A percentile compares a stretch with the other conserved stretches of the same genome.
Conservation (phyloP, 2,329 filamentous ascomycete genomes). For the Zymoseptoria crescenta region DNA sequence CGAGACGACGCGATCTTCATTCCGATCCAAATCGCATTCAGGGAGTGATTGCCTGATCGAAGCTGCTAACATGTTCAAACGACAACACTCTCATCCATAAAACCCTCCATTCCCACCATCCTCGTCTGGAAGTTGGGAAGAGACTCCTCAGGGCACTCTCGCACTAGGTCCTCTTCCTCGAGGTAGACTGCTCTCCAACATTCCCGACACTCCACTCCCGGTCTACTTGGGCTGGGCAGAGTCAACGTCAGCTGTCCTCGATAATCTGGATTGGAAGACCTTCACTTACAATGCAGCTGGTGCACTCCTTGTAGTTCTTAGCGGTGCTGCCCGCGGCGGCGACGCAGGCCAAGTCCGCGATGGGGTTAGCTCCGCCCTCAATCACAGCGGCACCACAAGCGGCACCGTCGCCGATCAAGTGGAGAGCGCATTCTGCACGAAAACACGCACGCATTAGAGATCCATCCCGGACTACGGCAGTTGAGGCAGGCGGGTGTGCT, state of each 20-base stretch:
- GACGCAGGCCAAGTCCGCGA: background rate
- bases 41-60: too few relatives aligned
- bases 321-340: background rate
- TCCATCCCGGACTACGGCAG: background rate
- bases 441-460: too few relatives aligned
- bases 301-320: background rate
- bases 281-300: background rate
- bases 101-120: too few relatives aligned
- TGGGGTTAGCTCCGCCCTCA: background rate
- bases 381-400: background rate
- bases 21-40: too few relatives aligned
- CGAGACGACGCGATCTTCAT: too few relatives aligned
- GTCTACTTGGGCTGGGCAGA: background rate
- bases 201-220: background rate
- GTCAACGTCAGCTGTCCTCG: background rate
- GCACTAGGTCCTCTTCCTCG: background rate
- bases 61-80: too few relatives aligned
- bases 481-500: background rate
- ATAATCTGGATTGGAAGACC: too few relatives aligned
- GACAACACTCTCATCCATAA: too few relatives aligned
- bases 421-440: background rate
- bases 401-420: background rate
- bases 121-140: too few relatives aligned
- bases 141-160: slow-evolving; percentile 22
- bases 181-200: background rate